Evolutionary conservation across 140 eudicot species (phyloP).

Genomic region (Cichorium intybus): DNA sequence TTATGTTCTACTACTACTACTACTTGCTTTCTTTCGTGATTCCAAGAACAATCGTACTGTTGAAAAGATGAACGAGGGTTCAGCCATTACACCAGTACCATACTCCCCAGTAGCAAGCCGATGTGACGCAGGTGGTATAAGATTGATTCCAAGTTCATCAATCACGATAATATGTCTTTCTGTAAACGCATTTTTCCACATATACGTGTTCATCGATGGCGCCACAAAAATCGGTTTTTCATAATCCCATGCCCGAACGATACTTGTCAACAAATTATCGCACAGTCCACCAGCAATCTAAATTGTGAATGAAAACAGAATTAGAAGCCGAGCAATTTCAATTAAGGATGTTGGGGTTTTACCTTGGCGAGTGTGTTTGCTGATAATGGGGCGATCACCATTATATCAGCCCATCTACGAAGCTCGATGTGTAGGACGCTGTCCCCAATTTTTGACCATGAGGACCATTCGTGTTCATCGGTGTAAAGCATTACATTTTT

Average conservation of each 20-base stretch:
- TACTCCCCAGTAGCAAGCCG: conserved; percentile 90
- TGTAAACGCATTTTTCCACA: conserved; percentile 95
- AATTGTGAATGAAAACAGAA: background rate
- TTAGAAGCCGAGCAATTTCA: background rate
- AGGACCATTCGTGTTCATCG: conserved; percentile 90
- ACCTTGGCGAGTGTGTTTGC: conserved; percentile 99
- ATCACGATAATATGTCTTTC: conserved; percentile 71
- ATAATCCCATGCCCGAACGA: conserved; percentile 97
- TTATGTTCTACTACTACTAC: conserved; percentile 2
- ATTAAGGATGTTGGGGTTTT: background rate
- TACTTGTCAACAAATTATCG: conserved; percentile 84
- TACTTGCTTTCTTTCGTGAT: conserved; percentile 40
- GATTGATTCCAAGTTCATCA: conserved; percentile 77
- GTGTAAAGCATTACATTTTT: conserved; percentile 70
- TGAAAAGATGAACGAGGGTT: conserved; percentile 73
- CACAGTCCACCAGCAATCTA: conserved; percentile 97
- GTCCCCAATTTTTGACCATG: conserved; percentile 86
- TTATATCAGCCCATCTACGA: conserved; percentile 92
- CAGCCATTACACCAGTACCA: conserved; percentile 98
- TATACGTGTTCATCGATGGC: conserved; percentile 94
- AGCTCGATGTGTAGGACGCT: conserved; percentile 90
- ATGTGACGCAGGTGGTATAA: conserved; percentile 80
- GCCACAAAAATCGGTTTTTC: conserved; percentile 85
- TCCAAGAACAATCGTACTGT: conserved; percentile 71
- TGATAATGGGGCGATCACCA: conserved; percentile 95